Evolutionary conservation across 805 yeast genomes (phyloP).

Genomic region (Wickerhamiella sorbophila): DNA sequence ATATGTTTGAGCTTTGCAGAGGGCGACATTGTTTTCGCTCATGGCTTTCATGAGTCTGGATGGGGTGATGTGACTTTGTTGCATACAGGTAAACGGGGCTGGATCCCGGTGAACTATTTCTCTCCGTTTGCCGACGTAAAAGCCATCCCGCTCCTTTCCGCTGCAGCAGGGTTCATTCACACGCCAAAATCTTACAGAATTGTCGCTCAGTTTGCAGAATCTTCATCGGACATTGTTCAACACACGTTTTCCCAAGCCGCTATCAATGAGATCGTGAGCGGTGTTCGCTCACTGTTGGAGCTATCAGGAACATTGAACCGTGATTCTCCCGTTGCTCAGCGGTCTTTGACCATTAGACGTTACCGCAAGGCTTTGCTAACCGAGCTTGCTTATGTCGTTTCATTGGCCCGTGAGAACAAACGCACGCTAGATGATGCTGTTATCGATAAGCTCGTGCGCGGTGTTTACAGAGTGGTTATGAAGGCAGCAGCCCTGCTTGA

Average conservation of each 20-base stretch:
- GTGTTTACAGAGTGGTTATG: conserved; percentile 22
- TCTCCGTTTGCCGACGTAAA: conserved; percentile 25
- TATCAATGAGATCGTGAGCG: conserved; percentile 26
- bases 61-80: conserved; percentile 32
- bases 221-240: conserved; percentile 4
- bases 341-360: conserved; percentile 21
- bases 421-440: conserved; percentile 21
- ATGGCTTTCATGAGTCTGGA: conserved; percentile 29
- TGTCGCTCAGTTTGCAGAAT: not conserved
- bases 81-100: conserved; percentile 26
- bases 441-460: conserved; percentile 23
- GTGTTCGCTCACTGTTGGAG: conserved; percentile 26
- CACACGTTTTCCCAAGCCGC: conserved; percentile 25
- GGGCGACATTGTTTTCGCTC: conserved; percentile 26
- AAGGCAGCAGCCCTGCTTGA: conserved; percentile 24
- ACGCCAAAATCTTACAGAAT: conserved; percentile 22
- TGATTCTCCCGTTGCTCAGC: conserved; percentile 22
- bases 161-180: conserved; percentile 24
- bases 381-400: conserved; percentile 28
- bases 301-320: conserved; percentile 24
- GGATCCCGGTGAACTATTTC: conserved; percentile 32
- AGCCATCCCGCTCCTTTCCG: conserved; percentile 26
- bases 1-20: conserved; percentile 25
- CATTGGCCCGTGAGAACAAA: conserved; percentile 24
- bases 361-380: conserved; percentile 27